Conservation (phyloP, 345 rosid genomes). For the Noccaea caerulescens region DNA sequence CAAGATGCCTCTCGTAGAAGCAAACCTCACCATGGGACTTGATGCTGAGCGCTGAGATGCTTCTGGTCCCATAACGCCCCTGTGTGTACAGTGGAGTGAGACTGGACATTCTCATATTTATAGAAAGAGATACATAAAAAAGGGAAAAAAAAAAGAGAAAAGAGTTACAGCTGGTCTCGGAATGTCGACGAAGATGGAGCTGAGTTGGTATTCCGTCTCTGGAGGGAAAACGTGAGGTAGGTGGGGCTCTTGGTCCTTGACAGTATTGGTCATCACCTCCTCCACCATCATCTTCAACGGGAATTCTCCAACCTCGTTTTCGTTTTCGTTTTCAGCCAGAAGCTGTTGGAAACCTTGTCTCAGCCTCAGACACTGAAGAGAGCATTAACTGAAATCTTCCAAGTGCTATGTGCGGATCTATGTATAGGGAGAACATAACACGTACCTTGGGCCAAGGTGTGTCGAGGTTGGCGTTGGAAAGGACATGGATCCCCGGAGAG, state of each 20-base stretch:
- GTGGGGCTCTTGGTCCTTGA: conserved; percentile 51
- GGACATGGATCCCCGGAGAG: conserved; percentile 74
- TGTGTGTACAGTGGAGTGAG: conserved; percentile 25
- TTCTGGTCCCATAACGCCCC: conserved; percentile 81
- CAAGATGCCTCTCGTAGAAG: conserved; percentile 63
- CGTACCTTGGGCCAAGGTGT: conserved; percentile 86
- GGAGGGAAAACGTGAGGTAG: conserved; percentile 53
- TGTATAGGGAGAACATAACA: neutral
- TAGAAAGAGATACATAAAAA: neutral
- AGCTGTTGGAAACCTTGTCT: conserved; percentile 50
- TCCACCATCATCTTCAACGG: conserved; percentile 57
- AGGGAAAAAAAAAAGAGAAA: neutral
- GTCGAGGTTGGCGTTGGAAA: conserved; percentile 76
- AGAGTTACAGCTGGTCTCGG: conserved; percentile 45
- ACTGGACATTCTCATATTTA: neutral
- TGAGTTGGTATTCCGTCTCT: conserved; percentile 50
- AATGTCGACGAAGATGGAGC: conserved; percentile 68
- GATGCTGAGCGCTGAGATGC: conserved; percentile 59
- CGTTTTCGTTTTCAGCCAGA: conserved; percentile 25
- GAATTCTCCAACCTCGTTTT: conserved; percentile 48
- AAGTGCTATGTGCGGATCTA: no score
- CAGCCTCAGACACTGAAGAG: conserved; percentile 60
- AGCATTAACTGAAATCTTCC: no score
- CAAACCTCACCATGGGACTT: conserved; percentile 52
- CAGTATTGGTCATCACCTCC: conserved; percentile 60